Percentiles rank a stretch among this genome's conserved stretches.
Evolutionary conservation across 768 basidiomycete genomes (phyloP).

Genomic region (Mycena vitilis): DNA sequence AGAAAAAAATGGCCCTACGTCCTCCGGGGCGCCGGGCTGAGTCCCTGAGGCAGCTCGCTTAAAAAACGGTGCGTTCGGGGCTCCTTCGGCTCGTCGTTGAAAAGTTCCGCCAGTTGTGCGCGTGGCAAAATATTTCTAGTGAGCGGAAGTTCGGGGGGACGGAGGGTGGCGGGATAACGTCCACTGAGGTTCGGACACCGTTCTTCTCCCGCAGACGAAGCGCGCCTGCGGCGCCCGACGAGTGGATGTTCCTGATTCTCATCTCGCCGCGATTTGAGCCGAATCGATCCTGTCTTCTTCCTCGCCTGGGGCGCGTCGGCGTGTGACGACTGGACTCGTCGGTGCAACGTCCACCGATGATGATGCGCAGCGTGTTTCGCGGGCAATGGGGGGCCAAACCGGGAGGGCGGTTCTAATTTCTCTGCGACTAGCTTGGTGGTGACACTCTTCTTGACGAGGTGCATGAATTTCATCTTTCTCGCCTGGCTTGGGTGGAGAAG

Average conservation of each 20-base stretch:
- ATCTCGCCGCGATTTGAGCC: conserved; percentile 5
- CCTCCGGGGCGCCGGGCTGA: conserved; percentile 27
- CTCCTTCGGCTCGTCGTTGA: conserved; percentile 25
- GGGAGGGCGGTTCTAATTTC: conserved; percentile 61
- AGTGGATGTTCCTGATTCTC: conserved; percentile 31
- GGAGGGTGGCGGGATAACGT: conserved; percentile 8
- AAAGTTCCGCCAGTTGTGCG: conserved; percentile 40
- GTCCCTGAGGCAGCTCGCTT: conserved; percentile 7
- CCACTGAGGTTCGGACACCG: conserved; percentile 25
- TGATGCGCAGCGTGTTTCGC: conserved; percentile 21
- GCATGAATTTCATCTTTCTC: conserved; percentile 74
- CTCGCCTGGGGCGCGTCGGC: conserved; percentile 38
- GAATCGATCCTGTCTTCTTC: conserved; percentile 31
- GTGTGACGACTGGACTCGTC: conserved; percentile 42
- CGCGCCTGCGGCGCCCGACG: conserved; percentile 50
- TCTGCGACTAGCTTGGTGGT: conserved; percentile 73
- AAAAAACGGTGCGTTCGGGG: background rate
- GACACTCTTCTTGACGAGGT: conserved; percentile 78
- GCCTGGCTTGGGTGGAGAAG: conserved; percentile 73
- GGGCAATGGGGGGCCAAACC: background rate
- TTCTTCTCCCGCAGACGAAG: conserved; percentile 61
- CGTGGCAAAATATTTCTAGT: conserved; percentile 43
- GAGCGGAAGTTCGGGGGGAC: conserved; percentile 11
- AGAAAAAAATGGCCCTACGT: background rate
- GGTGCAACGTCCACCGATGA: conserved; percentile 41